A percentile compares a stretch with the other conserved stretches of the same genome.
phyloP scores from a whole-genome alignment of 1,284 basidiomycete genomes.

The Golubevia pallescens region DNA sequence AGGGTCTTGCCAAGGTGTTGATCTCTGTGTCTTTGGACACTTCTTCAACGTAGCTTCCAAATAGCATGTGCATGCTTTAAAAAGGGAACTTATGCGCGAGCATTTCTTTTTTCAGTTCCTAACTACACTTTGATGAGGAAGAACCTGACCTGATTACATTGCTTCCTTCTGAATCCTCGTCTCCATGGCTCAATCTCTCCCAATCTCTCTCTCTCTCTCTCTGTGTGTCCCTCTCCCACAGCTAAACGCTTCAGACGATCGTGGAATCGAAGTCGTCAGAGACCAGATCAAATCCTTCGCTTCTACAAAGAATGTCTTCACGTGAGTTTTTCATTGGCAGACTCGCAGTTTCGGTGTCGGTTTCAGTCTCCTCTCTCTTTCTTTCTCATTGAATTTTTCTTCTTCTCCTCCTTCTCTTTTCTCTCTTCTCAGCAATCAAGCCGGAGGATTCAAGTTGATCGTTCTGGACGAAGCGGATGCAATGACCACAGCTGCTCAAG shows the following conservation, averaged over 20 bases:
- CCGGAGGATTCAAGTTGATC: constrained; percentile 87
- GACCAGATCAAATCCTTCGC: constrained; percentile 99
- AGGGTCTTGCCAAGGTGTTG: too few species aligned
- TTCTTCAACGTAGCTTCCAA: too few species aligned
- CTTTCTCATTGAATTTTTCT: background rate
- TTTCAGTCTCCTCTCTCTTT: constrained; percentile 2
- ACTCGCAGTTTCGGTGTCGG: background rate
- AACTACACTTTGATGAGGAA: constrained; percentile 1
- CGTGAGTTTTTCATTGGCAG: constrained; percentile 48
- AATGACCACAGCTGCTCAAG: constrained; percentile 98
- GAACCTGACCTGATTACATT: background rate
- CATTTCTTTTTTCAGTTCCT: too few species aligned
- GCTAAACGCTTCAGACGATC: constrained; percentile 96
- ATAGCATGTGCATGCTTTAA: too few species aligned
- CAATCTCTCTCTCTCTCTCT: background rate
- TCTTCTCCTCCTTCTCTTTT: too few species aligned
- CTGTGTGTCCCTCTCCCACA: constrained; percentile 41
- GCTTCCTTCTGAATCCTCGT: background rate
- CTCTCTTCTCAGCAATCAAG: constrained; percentile 19
- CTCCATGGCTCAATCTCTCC: background rate
- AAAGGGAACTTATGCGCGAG: too few species aligned
- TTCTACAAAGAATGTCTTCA: constrained; percentile 84
- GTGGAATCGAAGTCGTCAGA: constrained; percentile 96
- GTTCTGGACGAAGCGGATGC: constrained; percentile 98
- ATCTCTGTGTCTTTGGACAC: too few species aligned